Evolutionary conservation across 345 rosid species (phyloP).

Genomic region (Salix suchowensis): DNA sequence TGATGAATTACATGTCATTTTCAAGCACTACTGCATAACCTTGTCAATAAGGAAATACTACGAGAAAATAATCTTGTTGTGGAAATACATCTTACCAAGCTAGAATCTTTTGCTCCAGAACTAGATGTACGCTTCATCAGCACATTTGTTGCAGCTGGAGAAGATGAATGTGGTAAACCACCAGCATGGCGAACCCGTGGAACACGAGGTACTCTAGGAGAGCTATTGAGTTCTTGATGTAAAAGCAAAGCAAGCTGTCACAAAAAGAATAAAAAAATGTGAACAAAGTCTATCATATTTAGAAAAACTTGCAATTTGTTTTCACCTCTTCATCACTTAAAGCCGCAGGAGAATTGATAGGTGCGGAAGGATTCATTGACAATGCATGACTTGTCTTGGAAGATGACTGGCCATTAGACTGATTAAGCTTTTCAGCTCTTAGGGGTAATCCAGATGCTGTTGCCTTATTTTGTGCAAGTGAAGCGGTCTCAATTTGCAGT

Average conservation of each 20-base stretch:
- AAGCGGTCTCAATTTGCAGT: constrained; percentile 33
- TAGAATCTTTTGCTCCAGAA: constrained; percentile 69
- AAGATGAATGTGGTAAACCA: constrained; percentile 66
- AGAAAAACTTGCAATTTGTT: constrained; percentile 10
- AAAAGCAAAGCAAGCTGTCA: constrained; percentile 88
- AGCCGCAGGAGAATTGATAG: constrained; percentile 43
- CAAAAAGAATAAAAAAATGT: background rate
- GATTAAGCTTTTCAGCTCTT: constrained; percentile 62
- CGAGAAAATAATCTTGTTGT: background rate
- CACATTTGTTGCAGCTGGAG: constrained; percentile 59
- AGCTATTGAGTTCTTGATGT: constrained; percentile 97
- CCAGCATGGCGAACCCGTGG: constrained; percentile 88
- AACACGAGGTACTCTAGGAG: constrained; percentile 97
- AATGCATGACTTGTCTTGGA: constrained; percentile 50
- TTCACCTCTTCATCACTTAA: constrained; percentile 92
- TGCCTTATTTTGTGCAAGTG: constrained; percentile 39
- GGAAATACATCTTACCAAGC: constrained; percentile 43
- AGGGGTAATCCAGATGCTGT: constrained; percentile 40
- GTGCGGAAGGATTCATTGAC: constrained; percentile 41
- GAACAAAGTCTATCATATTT: background rate
- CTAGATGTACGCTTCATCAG: constrained; percentile 66
- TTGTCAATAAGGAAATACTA: background rate
- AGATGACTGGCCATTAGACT: constrained; percentile 41
- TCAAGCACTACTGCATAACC: constrained; percentile 3
- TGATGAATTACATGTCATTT: background rate